Evolutionary conservation across 2,329 filamentous ascomycete genomes (phyloP).

Genomic region (Alternaria sp.): DNA sequence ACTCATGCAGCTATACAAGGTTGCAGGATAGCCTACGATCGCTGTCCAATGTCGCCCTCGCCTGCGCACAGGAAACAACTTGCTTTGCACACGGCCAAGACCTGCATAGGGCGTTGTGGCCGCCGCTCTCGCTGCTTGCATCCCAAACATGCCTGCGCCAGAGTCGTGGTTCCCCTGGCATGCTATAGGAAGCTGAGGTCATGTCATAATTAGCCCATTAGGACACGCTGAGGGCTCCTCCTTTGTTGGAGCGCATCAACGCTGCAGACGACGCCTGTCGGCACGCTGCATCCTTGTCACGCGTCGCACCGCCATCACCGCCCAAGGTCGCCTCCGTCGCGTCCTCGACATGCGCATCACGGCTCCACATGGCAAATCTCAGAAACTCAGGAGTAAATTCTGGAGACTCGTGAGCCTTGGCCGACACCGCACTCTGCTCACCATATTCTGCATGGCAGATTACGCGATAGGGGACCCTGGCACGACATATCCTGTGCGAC

Average conservation of each 20-base stretch:
- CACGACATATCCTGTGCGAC: slow-evolving; percentile 36
- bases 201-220: slow-evolving; percentile 36
- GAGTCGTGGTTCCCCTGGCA: slow-evolving; percentile 30
- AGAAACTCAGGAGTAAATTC: neutral
- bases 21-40: slow-evolving; percentile 36
- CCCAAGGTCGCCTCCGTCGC: neutral
- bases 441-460: slow-evolving; percentile 31
- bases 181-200: slow-evolving; percentile 9
- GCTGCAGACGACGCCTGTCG: slow-evolving; percentile 16
- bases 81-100: slow-evolving; percentile 39
- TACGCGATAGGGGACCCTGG: slow-evolving; percentile 34
- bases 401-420: slow-evolving; percentile 7
- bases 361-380: neutral
- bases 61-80: slow-evolving; percentile 33
- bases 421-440: slow-evolving; percentile 26
- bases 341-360: neutral
- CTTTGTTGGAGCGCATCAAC: slow-evolving; percentile 32
- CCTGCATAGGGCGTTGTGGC: slow-evolving; percentile 35
- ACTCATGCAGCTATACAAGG: slow-evolving; percentile 47
- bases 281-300: slow-evolving; percentile 16
- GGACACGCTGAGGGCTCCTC: slow-evolving; percentile 21
- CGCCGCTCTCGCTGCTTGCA: slow-evolving; percentile 25
- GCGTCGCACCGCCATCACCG: slow-evolving; percentile 12
- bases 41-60: slow-evolving; percentile 41
- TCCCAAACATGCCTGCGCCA: slow-evolving; percentile 19